Evolutionary conservation across 192 early-diverging fungal species (phyloP).

Genomic region (Linnemannia elongata): DNA sequence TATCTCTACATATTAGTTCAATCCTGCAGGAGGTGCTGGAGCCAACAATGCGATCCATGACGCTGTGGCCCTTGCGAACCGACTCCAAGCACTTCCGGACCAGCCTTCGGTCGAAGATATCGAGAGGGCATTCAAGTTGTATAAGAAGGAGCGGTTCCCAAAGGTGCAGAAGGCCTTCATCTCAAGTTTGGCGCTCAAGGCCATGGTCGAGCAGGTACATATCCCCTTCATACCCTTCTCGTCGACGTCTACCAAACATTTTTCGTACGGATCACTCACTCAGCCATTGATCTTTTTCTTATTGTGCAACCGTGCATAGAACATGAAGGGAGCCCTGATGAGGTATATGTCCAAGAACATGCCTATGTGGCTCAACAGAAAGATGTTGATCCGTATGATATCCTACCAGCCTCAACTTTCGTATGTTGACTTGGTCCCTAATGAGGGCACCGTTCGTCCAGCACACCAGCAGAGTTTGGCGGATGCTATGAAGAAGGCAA

Average conservation of each 20-base stretch:
- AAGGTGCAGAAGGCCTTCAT: background rate
- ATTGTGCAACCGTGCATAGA: background rate
- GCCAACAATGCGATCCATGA: slow-evolving; percentile 11
- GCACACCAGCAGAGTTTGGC: slow-evolving; percentile 6
- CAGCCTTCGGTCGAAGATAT: background rate
- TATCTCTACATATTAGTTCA: background rate
- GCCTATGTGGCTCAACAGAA: slow-evolving; percentile 8
- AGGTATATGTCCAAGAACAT: slow-evolving; percentile 11
- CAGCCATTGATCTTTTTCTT: background rate
- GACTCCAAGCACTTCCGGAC: background rate
- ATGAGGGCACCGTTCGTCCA: slow-evolving; percentile 11
- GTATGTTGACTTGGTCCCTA: background rate
- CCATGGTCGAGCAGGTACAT: slow-evolving; percentile 6
- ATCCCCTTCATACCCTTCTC: too few relatives aligned
- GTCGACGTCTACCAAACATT: background rate
- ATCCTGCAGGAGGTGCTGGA: slow-evolving; percentile 2
- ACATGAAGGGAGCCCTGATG: background rate
- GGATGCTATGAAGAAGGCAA: background rate
- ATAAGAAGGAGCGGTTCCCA: slow-evolving; percentile 15
- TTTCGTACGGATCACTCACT: background rate
- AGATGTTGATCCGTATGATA: slow-evolving; percentile 7
- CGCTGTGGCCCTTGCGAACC: slow-evolving; percentile 16
- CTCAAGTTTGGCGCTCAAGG: background rate
- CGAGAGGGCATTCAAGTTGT: background rate
- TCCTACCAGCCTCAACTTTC: slow-evolving; percentile 19